Evolutionary conservation across 2,329 filamentous ascomycete genomes (phyloP).

Genomic region (Diaporthe sp.): DNA sequence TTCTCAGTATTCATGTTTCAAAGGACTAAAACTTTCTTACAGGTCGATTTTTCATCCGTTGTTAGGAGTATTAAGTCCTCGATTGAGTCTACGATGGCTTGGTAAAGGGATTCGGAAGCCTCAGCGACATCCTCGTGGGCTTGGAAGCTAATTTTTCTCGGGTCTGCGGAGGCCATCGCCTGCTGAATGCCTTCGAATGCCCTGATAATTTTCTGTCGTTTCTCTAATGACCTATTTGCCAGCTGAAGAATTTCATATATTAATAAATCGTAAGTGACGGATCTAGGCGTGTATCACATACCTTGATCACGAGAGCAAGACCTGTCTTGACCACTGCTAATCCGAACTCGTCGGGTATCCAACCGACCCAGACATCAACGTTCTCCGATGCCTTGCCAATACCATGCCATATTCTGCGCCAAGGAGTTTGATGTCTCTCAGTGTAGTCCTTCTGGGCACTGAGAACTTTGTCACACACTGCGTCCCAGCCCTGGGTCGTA

Average conservation of each 20-base stretch:
- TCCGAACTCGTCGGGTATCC: conserved; percentile 31
- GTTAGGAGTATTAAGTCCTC: conserved; percentile 14
- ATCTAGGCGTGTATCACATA: not conserved
- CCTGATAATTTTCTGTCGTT: not conserved
- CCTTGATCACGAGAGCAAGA: conserved; percentile 27
- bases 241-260: not conserved
- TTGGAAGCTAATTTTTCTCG: conserved; percentile 5
- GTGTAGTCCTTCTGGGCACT: conserved; percentile 17
- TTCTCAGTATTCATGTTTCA: too few species aligned
- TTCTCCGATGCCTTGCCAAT: conserved; percentile 6
- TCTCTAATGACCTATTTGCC: conserved; percentile 13
- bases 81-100: conserved; percentile 19
- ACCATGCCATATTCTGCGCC: conserved; percentile 22
- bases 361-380: conserved; percentile 13
- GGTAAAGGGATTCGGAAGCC: conserved; percentile 5
- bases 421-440: not conserved
- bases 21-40: not conserved
- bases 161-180: conserved; percentile 21
- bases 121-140: not conserved
- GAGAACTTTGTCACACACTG: not conserved
- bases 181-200: conserved; percentile 22
- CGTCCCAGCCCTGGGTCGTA: not conserved
- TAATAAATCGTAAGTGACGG: not conserved
- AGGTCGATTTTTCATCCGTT: not conserved
- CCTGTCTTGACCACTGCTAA: conserved; percentile 28